Evolutionary conservation across 495 filamentous ascomycete genomes (phyloP).

Genomic region (Tricharina praecox): DNA sequence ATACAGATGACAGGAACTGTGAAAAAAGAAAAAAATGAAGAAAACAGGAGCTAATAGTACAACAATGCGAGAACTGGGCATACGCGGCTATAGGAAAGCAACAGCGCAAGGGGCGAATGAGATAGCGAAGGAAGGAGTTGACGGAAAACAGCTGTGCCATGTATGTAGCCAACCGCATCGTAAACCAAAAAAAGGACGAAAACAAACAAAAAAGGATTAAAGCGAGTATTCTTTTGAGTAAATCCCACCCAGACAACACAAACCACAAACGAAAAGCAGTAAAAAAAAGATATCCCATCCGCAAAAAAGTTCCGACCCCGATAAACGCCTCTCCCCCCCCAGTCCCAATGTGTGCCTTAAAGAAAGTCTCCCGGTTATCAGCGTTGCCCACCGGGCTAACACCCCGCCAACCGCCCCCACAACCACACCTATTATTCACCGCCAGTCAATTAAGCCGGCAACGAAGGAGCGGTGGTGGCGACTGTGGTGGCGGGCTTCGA

Average conservation of each 20-base stretch:
- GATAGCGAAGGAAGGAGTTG: neutral
- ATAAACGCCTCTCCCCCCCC: neutral
- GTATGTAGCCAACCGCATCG: too few species aligned
- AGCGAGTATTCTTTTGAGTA: neutral
- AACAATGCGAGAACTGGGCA: neutral
- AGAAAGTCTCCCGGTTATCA: too few species aligned
- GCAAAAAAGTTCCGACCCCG: constrained; percentile 1
- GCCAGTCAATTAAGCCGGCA: constrained; percentile 1
- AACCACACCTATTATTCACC: too few species aligned
- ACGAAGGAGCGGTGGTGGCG: neutral
- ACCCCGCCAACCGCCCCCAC: too few species aligned
- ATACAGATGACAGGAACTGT: neutral
- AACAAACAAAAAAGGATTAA: constrained; percentile 2
- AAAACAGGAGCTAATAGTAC: constrained; percentile 3
- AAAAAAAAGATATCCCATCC: constrained; percentile 1
- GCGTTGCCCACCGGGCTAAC: neutral
- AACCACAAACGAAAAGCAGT: neutral
- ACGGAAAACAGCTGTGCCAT: too few species aligned
- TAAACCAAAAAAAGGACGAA: too few species aligned
- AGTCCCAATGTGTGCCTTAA: neutral
- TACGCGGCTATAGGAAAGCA: too few species aligned
- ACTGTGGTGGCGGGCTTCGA: too few species aligned
- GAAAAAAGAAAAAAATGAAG: neutral
- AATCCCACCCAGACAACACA: neutral
- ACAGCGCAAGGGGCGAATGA: neutral